Percentiles rank a stretch among this genome's conserved stretches.
These are phyloP conservation scores for Camellia lanceoleosa DNA, from an alignment of 148 eudicot species.

Conservation along the genomic window DNA sequence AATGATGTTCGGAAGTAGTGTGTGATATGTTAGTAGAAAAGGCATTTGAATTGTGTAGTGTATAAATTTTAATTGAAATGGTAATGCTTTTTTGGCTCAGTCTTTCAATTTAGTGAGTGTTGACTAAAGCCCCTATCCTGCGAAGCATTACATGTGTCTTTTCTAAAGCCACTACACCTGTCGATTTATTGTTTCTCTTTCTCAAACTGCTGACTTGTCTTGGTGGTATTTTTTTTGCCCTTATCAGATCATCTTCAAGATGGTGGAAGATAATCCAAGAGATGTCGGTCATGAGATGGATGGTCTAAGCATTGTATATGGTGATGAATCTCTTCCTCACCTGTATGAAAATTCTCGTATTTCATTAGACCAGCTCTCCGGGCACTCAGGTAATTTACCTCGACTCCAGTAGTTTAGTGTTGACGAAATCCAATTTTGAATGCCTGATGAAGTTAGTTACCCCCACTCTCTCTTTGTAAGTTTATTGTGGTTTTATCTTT, in stretches of 20 bases:
- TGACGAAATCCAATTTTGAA: conserved; percentile 8
- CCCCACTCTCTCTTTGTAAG: not conserved
- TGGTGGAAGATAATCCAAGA: conserved; percentile 92
- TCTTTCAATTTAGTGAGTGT: not conserved
- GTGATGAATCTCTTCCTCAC: conserved; percentile 92
- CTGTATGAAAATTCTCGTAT: conserved; percentile 88
- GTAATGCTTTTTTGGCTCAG: not conserved
- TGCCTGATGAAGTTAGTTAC: not conserved
- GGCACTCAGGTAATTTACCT: conserved; percentile 55
- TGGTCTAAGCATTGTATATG: conserved; percentile 62
- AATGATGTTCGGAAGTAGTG: not conserved
- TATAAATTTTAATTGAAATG: not conserved
- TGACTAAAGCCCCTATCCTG: not conserved
- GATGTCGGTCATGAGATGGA: conserved; percentile 90
- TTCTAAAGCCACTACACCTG: not conserved
- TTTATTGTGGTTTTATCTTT: not conserved
- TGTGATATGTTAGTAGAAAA: not conserved
- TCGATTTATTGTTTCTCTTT: not conserved
- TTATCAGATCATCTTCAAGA: conserved; percentile 81
- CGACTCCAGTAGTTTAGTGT: conserved; percentile 4
- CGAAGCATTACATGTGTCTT: not conserved
- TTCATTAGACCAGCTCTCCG: conserved; percentile 82
- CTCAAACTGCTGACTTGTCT: not conserved
- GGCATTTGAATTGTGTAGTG: not conserved
- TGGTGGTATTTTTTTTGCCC: conserved; percentile 14